Conservation (phyloP, 2,329 filamentous ascomycete species). For the Ophiostoma ips region DNA sequence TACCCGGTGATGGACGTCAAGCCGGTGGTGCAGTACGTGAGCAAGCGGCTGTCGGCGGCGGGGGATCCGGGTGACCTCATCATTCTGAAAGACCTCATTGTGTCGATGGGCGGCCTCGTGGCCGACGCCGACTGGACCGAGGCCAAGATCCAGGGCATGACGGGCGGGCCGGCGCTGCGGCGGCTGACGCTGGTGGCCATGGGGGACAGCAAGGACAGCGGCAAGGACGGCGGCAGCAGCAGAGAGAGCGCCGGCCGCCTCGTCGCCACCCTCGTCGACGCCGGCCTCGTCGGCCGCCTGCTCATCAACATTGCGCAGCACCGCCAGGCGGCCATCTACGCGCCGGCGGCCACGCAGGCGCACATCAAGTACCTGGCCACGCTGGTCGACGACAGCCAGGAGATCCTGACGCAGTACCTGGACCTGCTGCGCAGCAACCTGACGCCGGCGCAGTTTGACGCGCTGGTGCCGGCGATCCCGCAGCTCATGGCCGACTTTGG, state of each 20-base stretch:
- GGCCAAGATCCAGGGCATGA: conserved; percentile 73
- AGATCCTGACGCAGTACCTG: conserved; percentile 73
- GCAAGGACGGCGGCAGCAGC: too few relatives aligned
- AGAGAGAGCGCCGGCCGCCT: conserved; percentile 63
- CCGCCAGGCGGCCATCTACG: conserved; percentile 72
- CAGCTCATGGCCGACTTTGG: conserved; percentile 65
- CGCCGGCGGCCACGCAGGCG: conserved; percentile 53
- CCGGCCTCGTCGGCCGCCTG: conserved; percentile 64
- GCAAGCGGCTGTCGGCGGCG: conserved; percentile 56
- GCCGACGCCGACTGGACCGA: conserved; percentile 82
- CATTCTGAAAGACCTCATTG: conserved; percentile 78
- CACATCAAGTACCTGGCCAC: conserved; percentile 83
- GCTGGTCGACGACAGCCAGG: conserved; percentile 79
- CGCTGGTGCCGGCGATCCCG: conserved; percentile 59
- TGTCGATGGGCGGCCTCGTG: conserved; percentile 86
- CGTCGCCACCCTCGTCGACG: conserved; percentile 64
- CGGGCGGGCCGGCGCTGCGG: conserved; percentile 67
- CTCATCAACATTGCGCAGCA: conserved; percentile 88
- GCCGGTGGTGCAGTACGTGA: conserved; percentile 81
- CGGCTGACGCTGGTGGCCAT: conserved; percentile 68
- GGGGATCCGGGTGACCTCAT: conserved; percentile 85
- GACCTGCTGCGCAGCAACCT: conserved; percentile 77
- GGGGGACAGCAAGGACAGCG: conserved; percentile 22
- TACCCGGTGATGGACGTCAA: conserved; percentile 73
- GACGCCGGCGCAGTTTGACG: conserved; percentile 60